A percentile compares a stretch with the other conserved stretches of the same genome.
phyloP scores from a whole-genome alignment of 441 rosid species.

The Eruca vesicaria region DNA sequence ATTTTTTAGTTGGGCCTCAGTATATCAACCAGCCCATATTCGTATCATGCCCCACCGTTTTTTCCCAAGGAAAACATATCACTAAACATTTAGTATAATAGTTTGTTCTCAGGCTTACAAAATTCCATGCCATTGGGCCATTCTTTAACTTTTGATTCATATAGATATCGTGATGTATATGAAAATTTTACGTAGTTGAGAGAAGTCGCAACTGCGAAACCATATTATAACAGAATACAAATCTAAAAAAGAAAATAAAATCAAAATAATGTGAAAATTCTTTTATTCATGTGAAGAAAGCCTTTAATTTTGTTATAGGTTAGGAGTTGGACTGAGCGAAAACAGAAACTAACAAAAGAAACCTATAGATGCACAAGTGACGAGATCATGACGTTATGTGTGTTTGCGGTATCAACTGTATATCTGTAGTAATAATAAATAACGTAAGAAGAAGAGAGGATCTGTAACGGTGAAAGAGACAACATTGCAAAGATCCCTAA shows the following conservation, averaged over 20 bases:
- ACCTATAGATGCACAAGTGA: constrained; percentile 2
- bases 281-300: background rate
- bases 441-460: constrained; percentile 22
- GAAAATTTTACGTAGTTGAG: background rate
- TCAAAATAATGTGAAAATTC: background rate
- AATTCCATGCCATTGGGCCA: background rate
- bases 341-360: background rate
- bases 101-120: background rate
- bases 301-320: background rate
- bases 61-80: background rate
- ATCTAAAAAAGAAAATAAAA: background rate
- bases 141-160: background rate
- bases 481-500: constrained; percentile 27
- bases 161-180: background rate
- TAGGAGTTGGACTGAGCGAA: background rate
- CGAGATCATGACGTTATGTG: constrained; percentile 26
- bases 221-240: background rate
- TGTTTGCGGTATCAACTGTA: constrained; percentile 25
- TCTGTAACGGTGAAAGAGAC: constrained; percentile 35
- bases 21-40: background rate
- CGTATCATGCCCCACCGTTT: background rate
- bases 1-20: background rate
- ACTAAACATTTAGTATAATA: background rate
- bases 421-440: constrained; percentile 30
- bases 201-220: background rate